Percentiles rank a stretch among this genome's conserved stretches.
Evolutionary conservation across 192 early-diverging fungal species (phyloP).

Genomic region (Coemansia javaensis): DNA sequence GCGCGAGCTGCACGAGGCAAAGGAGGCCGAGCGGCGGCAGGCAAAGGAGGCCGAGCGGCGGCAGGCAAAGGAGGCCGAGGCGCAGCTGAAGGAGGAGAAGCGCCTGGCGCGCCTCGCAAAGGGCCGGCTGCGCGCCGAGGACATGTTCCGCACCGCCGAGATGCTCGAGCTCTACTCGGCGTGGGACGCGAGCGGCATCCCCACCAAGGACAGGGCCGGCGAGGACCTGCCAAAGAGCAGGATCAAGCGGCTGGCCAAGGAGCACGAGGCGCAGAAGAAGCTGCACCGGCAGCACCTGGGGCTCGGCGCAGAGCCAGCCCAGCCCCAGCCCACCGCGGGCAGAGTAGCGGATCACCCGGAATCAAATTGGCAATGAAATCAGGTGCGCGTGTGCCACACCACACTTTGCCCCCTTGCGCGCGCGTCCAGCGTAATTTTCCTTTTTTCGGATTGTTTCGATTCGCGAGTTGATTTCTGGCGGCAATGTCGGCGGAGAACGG

Average conservation of each 20-base stretch:
- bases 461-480: too few species aligned
- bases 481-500: background rate
- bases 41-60: slow-evolving; percentile 63
- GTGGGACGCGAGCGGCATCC: slow-evolving; percentile 84
- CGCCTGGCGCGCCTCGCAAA: slow-evolving; percentile 68
- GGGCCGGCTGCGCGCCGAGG: slow-evolving; percentile 68
- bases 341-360: too few species aligned
- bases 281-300: slow-evolving; percentile 78
- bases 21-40: slow-evolving; percentile 57
- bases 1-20: slow-evolving; percentile 66
- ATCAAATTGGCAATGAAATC: too few species aligned
- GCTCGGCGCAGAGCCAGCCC: background rate
- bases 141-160: slow-evolving; percentile 73
- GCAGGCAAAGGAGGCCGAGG: slow-evolving; percentile 58
- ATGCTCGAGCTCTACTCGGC: slow-evolving; percentile 59
- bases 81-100: slow-evolving; percentile 59
- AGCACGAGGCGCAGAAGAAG: slow-evolving; percentile 80
- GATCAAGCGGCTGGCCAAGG: slow-evolving; percentile 85
- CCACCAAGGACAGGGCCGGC: slow-evolving; percentile 77
- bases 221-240: slow-evolving; percentile 78
- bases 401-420: too few species aligned
- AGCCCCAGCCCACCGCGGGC: too few species aligned
- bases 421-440: too few species aligned
- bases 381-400: too few species aligned
- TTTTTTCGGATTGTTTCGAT: too few species aligned